Evolutionary conservation across 495 filamentous ascomycete genomes (phyloP).

Genomic region (Penicillium arizonense): DNA sequence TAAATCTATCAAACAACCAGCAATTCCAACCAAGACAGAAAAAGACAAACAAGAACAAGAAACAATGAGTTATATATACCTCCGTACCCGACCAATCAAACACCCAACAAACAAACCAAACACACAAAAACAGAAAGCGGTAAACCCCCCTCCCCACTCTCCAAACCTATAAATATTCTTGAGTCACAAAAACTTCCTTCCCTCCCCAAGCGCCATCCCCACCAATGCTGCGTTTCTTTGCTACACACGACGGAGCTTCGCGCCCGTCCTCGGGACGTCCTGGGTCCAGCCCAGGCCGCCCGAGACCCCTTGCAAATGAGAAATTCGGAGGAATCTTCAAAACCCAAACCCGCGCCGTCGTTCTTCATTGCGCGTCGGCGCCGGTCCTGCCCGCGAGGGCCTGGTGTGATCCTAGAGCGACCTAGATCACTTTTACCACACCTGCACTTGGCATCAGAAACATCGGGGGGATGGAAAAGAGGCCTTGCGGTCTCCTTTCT

Average conservation of each 20-base stretch:
- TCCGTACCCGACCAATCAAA: too few species aligned
- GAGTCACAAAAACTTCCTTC: constrained; percentile 28
- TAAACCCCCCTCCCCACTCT: constrained; percentile 8
- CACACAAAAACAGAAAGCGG: constrained; percentile 9
- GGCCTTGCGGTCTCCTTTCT: not conserved
- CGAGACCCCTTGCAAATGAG: constrained; percentile 79
- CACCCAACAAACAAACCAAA: too few species aligned
- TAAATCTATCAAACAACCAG: too few species aligned
- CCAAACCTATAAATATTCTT: constrained; percentile 6
- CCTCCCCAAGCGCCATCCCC: constrained; percentile 79
- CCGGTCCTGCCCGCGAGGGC: constrained; percentile 82
- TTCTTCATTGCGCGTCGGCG: constrained; percentile 21
- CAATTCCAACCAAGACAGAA: too few species aligned
- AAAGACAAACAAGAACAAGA: too few species aligned
- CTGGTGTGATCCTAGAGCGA: constrained; percentile 66
- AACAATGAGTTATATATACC: too few species aligned
- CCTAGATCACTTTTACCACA: constrained; percentile 47
- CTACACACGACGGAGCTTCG: constrained; percentile 68
- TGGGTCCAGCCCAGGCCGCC: constrained; percentile 2
- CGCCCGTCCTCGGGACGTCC: constrained; percentile 25
- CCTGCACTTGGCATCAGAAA: constrained; percentile 99
- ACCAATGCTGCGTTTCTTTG: constrained; percentile 99
- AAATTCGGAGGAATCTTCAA: constrained; percentile 99
- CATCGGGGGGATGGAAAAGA: constrained; percentile 54
- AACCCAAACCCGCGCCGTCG: constrained; percentile 41